Percentiles rank a stretch among this genome's conserved stretches.
Conservation (phyloP, 2,329 filamentous ascomycete genomes). For the Neofusicoccum ribis region DNA sequence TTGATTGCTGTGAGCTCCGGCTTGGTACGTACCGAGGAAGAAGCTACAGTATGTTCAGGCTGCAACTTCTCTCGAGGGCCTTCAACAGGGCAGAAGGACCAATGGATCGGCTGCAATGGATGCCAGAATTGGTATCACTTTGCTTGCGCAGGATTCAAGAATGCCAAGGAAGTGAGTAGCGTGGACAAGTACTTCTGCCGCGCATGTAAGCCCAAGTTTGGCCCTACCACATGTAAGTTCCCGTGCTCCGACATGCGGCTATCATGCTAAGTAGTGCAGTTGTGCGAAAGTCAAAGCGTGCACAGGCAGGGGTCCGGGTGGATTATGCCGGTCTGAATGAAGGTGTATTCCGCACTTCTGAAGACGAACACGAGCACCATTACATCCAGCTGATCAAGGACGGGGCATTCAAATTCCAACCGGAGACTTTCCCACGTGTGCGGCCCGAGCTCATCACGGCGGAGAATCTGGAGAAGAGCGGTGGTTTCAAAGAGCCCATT, state of each 20-base stretch:
- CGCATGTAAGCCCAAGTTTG: slow-evolving; percentile 58
- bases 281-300: slow-evolving; percentile 65
- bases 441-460: slow-evolving; percentile 63
- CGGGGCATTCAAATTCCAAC: slow-evolving; percentile 60
- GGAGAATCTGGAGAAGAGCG: slow-evolving; percentile 63
- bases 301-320: slow-evolving; percentile 59
- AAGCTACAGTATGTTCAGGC: slow-evolving; percentile 55
- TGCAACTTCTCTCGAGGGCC: slow-evolving; percentile 58
- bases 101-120: slow-evolving; percentile 69
- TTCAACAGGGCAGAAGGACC: slow-evolving; percentile 54
- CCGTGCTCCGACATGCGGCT: slow-evolving; percentile 17
- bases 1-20: neutral
- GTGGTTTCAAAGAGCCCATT: slow-evolving; percentile 66
- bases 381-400: slow-evolving; percentile 69
- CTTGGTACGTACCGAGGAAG: slow-evolving; percentile 21
- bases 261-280: slow-evolving; percentile 35
- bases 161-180: slow-evolving; percentile 62
- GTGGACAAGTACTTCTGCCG: slow-evolving; percentile 69
- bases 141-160: slow-evolving; percentile 66
- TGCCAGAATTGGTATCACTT: slow-evolving; percentile 71
- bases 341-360: slow-evolving; percentile 64
- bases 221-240: slow-evolving; percentile 59
- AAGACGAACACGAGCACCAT: slow-evolving; percentile 65
- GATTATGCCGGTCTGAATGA: slow-evolving; percentile 69
- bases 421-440: slow-evolving; percentile 64